Conservation (phyloP, 805 yeast genomes). For the Phaffomyces thermotolerans region DNA sequence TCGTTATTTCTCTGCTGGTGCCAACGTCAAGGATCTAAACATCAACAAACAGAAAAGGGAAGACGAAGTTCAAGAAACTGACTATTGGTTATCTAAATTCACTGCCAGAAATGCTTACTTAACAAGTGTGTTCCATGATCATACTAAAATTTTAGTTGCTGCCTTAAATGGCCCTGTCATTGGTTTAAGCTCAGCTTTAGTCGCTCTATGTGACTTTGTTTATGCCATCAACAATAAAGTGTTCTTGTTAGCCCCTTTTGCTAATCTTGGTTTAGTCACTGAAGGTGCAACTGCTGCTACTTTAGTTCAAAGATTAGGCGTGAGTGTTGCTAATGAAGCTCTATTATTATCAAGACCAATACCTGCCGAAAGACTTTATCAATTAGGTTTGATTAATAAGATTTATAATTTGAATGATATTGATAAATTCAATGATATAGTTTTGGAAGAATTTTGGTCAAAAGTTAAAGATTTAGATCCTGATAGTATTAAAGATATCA, state of each 20-base stretch:
- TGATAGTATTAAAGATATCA: slow-evolving; percentile 38
- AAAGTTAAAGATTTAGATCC: slow-evolving; percentile 30
- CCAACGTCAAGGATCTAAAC: slow-evolving; percentile 44
- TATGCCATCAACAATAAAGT: slow-evolving; percentile 55
- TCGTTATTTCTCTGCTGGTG: slow-evolving; percentile 78
- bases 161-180: slow-evolving; percentile 85
- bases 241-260: slow-evolving; percentile 66
- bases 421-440: slow-evolving; percentile 40
- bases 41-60: slow-evolving; percentile 7
- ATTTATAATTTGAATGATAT: slow-evolving; percentile 37
- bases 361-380: slow-evolving; percentile 45
- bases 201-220: slow-evolving; percentile 69
- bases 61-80: slow-evolving; percentile 21
- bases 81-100: slow-evolving; percentile 48
- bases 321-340: slow-evolving; percentile 67
- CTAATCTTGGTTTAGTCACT: slow-evolving; percentile 73
- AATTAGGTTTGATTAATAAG: slow-evolving; percentile 57
- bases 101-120: slow-evolving; percentile 66
- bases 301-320: slow-evolving; percentile 62
- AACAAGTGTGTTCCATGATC: slow-evolving; percentile 62
- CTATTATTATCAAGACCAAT: slow-evolving; percentile 64
- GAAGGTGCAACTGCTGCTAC: slow-evolving; percentile 76
- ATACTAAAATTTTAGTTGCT: slow-evolving; percentile 59
- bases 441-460: slow-evolving; percentile 32
- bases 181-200: slow-evolving; percentile 69